A percentile compares a stretch with the other conserved stretches of the same genome.
Conservation (phyloP, 306 rosid species). For the Clitoria ternatea region DNA sequence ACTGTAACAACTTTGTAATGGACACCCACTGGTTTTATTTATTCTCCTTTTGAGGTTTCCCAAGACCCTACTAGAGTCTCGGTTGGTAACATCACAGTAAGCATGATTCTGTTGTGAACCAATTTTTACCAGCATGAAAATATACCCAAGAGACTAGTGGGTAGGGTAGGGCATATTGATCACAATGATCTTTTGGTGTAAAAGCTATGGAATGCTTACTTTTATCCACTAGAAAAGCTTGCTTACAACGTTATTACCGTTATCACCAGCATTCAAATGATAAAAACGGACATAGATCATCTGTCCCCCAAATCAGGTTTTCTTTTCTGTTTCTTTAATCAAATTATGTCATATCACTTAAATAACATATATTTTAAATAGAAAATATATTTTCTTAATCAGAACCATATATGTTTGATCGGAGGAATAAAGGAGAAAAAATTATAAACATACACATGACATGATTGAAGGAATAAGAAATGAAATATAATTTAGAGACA, state of each 20-base stretch:
- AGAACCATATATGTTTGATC: too few relatives aligned
- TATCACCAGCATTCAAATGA: not conserved
- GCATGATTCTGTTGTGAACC: slow-evolving; percentile 15
- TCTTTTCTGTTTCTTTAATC: too few relatives aligned
- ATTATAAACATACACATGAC: too few relatives aligned
- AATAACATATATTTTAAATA: too few relatives aligned
- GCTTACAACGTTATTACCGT: not conserved
- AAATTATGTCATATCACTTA: too few relatives aligned
- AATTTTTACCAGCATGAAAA: slow-evolving; percentile 20
- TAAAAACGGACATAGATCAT: too few relatives aligned
- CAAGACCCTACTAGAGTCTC: not conserved
- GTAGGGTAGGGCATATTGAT: slow-evolving; percentile 20
- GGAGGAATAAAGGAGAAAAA: too few relatives aligned
- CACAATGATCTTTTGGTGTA: not conserved
- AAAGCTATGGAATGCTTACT: not conserved
- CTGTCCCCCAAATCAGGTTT: too few relatives aligned
- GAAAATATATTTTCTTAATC: too few relatives aligned
- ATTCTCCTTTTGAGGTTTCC: slow-evolving; percentile 4
- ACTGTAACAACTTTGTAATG: not conserved
- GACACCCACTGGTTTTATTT: not conserved
- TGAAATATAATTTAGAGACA: too few relatives aligned
- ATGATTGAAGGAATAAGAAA: too few relatives aligned
- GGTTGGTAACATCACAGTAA: slow-evolving; percentile 19
- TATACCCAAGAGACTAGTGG: not conserved
- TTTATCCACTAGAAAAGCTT: not conserved